Evolutionary conservation across 176 grass and related monocot species (phyloP), one percentile per base, ranked within the genome.

Genomic region (Poa pratensis): DNA sequence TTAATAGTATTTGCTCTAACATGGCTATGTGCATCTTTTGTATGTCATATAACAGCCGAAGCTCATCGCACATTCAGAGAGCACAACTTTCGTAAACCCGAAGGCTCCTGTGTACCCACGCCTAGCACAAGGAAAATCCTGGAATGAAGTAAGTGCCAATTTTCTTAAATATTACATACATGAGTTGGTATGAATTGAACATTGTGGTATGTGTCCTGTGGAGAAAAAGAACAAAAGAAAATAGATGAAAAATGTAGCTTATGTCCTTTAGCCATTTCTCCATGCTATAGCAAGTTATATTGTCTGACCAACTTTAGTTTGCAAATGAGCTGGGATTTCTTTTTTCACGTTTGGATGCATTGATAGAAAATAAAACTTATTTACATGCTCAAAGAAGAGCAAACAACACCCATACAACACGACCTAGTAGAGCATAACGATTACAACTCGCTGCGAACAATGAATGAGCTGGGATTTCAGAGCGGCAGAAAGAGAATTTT

Each of bases 41-140:
- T 90, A 66, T 50, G 46, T 66, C 39, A 77, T 61, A 43, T 79
- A 53, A 87, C 89, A 98, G 91, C 89, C 93, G 0, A 94, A 98
- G 77, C 83, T 95, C 62, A 85, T 98, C 16, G 26, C 93, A 20
- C 80, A 74, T 32, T 98, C 91, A 28, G 80, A 94, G 17, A 90
- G 70, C 77, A 79, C 87, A 68, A 53, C 86, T 81, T 98, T 98
- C 87, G 52, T 79, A 53, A 90, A 95, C 66, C 95, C 95, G 73
- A 98, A 98, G 67, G 91, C 93, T 58, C 96, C 93, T n/a, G 90
- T 95, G 15, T 95, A 93, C 82, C 96, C 93, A 64, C 87, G 91
- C 27, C 63, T 95, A 61, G 96, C 96, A 3, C 93, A 94, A 83
- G 93, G 96, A 73, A 98, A 93, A 85, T 90, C 80, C 66, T 95